phyloP scores from a whole-genome alignment of 192 early-diverging fungal genomes.

The Diversispora epigaea region DNA sequence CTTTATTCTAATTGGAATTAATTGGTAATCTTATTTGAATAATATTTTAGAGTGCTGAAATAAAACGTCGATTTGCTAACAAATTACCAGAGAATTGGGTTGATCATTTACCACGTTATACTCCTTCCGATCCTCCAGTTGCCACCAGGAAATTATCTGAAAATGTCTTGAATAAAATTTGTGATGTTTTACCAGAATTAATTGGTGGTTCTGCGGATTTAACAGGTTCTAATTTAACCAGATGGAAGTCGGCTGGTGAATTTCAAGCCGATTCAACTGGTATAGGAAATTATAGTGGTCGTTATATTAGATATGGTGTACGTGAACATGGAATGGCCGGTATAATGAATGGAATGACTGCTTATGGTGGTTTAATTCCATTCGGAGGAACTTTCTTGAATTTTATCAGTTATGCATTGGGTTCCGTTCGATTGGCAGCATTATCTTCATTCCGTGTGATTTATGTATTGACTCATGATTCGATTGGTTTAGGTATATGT shows the following conservation, averaged over 20 bases:
- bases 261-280: constrained; percentile 76
- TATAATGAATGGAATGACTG: constrained; percentile 85
- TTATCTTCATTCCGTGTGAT: constrained; percentile 86
- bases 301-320: constrained; percentile 93
- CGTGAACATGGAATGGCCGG: constrained; percentile 98
- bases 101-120: constrained; percentile 73
- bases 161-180: constrained; percentile 77
- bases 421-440: constrained; percentile 86
- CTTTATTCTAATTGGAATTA: too few species aligned
- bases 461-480: constrained; percentile 99
- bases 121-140: constrained; percentile 73
- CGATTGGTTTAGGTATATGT: constrained; percentile 65
- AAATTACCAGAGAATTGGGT: constrained; percentile 75
- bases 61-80: constrained; percentile 72
- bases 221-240: constrained; percentile 93
- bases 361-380: constrained; percentile 85
- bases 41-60: constrained; percentile 53
- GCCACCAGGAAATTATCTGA: constrained; percentile 92
- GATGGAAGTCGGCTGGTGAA: constrained; percentile 94
- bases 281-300: constrained; percentile 81
- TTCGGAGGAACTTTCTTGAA: constrained; percentile 91
- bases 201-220: constrained; percentile 96
- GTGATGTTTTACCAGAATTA: constrained; percentile 78
- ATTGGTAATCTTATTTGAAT: not conserved
- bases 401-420: constrained; percentile 69